A percentile compares a stretch with the other conserved stretches of the same genome.
Evolutionary conservation across 2,329 filamentous ascomycete genomes (phyloP).

Genomic region (Exophiala lecanii-corni): DNA sequence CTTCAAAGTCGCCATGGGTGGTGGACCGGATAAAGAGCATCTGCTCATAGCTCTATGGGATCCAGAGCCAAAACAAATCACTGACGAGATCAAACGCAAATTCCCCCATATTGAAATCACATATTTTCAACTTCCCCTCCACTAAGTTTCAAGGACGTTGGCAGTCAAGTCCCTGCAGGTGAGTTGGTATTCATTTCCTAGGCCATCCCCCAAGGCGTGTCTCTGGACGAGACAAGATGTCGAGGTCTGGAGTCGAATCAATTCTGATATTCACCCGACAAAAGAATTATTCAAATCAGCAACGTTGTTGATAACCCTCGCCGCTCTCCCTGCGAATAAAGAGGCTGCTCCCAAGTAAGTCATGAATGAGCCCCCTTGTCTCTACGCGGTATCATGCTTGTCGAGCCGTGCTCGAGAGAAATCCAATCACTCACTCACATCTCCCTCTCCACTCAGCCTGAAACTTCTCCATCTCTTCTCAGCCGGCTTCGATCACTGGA

Average conservation of each 20-base stretch:
- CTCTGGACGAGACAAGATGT: too few species aligned
- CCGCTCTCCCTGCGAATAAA: not conserved
- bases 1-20: slow-evolving; percentile 41
- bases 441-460: slow-evolving; percentile 33
- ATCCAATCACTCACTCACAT: too few species aligned
- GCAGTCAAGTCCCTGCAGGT: slow-evolving; percentile 24
- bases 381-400: too few species aligned
- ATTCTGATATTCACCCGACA: not conserved
- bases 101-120: slow-evolving; percentile 45
- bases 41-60: slow-evolving; percentile 43
- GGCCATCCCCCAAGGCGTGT: slow-evolving; percentile 2
- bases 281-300: not conserved
- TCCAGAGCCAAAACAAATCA: slow-evolving; percentile 36
- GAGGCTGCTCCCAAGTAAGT: slow-evolving; percentile 1
- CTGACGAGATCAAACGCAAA: slow-evolving; percentile 36
- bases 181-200: too few species aligned
- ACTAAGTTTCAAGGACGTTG: slow-evolving; percentile 9
- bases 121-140: slow-evolving; percentile 32
- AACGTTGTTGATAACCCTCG: slow-evolving; percentile 5
- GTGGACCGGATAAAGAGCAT: slow-evolving; percentile 36
- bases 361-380: not conserved
- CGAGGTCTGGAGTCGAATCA: too few species aligned
- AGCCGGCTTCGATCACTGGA: slow-evolving; percentile 54
- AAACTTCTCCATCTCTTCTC: slow-evolving; percentile 55
- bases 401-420: slow-evolving; percentile 1